Evolutionary conservation across 768 basidiomycete species (phyloP), one percentile per base, ranked within the genome.

Genomic region (Leccinum disarticulatum): DNA sequence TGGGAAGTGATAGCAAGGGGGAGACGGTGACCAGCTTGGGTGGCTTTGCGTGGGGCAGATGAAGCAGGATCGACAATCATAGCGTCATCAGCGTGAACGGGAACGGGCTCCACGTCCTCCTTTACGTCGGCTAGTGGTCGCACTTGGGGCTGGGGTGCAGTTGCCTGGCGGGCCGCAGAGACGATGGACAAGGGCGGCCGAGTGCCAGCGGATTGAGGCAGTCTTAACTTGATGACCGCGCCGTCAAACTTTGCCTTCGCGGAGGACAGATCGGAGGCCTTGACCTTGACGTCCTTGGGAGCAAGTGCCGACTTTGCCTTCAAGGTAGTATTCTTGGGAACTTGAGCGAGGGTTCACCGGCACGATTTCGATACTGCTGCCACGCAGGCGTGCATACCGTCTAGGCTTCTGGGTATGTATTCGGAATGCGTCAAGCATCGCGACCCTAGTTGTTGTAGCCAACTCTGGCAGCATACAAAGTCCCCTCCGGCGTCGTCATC

Each of bases 381-480:
- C 46, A 47, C 19, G 5, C 19, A 46, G 10, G 43, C 22, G 22
- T 22, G 22, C 22, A 22, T 22, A 22, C 22, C 22, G 41, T 19
- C n/a, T 3, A 8, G n/a, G 41, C 41, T n/a, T 17, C 15, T 1
- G 38, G 15, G 38, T 19, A 27, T 30, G 38, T 19, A 17, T 31
- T 3, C 17, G 13, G 7, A 58, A 28, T 27, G 46, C 22, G 15
- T 15, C 8, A 3, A 27, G 13, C 22, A 6, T 38, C 15, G 36
- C 48, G 7, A 36, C 6, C 64, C 64, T 74, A 85, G 35, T 77
- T 80, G 68, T 74, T 83, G 67, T 86, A 86, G 66, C 84, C 83
- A 31, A 80, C 82, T 62, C 90, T 77, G 1, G 89, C 81, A 1
- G 88, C 90, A 72, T 93, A 96, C 82, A 85, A 90, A 36, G 83